Percentiles rank a stretch among this genome's conserved stretches.
phyloP scores from a whole-genome alignment of 805 yeast species.

The Metschnikowia drakensbergensis region DNA sequence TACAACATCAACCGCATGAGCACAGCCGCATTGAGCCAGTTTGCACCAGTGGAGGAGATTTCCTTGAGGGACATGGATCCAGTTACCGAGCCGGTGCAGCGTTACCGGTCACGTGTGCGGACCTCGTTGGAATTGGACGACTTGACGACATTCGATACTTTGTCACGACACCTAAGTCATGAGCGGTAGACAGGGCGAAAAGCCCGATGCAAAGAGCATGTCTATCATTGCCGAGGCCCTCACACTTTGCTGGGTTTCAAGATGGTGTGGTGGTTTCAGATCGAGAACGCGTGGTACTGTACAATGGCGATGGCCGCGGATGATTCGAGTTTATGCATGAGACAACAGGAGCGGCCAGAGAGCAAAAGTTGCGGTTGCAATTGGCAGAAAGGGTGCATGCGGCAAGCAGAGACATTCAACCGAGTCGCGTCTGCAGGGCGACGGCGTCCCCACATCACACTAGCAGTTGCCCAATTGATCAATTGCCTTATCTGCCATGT shows the following conservation, averaged over 20 bases:
- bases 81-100: constrained; percentile 10
- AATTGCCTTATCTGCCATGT: neutral
- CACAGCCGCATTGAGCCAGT: constrained; percentile 31
- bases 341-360: neutral
- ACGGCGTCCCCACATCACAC: neutral
- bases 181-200: neutral
- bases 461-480: neutral
- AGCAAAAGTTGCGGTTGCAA: neutral
- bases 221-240: too few species aligned
- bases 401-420: neutral
- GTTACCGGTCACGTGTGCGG: constrained; percentile 22
- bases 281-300: neutral
- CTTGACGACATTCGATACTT: constrained; percentile 31
- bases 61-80: constrained; percentile 38
- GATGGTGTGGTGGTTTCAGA: neutral
- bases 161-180: constrained; percentile 11
- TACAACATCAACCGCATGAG: constrained; percentile 27
- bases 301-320: constrained; percentile 2
- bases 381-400: constrained; percentile 1
- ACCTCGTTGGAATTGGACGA: constrained; percentile 38
- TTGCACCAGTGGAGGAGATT: constrained; percentile 48
- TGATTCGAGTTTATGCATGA: constrained; percentile 2
- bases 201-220: neutral
- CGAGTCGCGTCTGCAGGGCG: neutral
- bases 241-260: too few species aligned